Evolutionary conservation across 1,284 basidiomycete genomes (phyloP).

Genomic region (Trichosporon sp.): DNA sequence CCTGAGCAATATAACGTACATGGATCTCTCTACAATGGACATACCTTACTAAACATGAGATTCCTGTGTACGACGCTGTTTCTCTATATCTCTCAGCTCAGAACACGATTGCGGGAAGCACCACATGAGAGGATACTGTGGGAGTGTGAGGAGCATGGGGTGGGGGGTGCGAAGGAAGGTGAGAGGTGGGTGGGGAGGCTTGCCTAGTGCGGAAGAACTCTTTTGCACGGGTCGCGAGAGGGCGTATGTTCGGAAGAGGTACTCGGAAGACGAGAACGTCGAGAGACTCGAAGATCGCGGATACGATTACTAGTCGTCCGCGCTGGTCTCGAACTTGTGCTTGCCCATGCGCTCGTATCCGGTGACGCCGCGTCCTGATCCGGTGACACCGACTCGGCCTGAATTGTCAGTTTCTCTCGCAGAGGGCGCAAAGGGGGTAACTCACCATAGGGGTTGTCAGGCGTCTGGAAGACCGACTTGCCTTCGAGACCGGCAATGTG

Average conservation of each 20-base stretch:
- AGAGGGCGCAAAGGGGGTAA: constrained; percentile 45
- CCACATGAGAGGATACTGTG: background rate
- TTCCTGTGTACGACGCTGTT: background rate
- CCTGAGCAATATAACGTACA: background rate
- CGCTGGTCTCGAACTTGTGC: constrained; percentile 82
- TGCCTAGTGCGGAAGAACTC: background rate
- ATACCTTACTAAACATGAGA: background rate
- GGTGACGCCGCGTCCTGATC: constrained; percentile 89
- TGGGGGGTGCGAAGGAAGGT: background rate
- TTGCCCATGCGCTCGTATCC: constrained; percentile 60
- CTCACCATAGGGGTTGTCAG: constrained; percentile 84
- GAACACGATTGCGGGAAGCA: background rate
- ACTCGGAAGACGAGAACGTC: background rate
- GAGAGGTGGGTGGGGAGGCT: background rate
- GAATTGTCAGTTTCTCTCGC: constrained; percentile 14
- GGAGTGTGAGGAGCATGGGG: background rate
- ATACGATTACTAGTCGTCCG: constrained; percentile 56
- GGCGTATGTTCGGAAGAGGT: too few relatives aligned
- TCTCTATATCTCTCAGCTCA: background rate
- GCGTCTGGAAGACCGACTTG: constrained; percentile 92
- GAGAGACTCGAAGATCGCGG: background rate
- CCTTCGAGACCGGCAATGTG: constrained; percentile 72
- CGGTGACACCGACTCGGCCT: constrained; percentile 79
- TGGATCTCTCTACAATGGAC: background rate
- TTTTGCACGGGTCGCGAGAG: too few relatives aligned